A percentile compares a stretch with the other conserved stretches of the same genome.
Evolutionary conservation across 2,329 filamentous ascomycete genomes (phyloP).

Genomic region (Fusarium scirpi): DNA sequence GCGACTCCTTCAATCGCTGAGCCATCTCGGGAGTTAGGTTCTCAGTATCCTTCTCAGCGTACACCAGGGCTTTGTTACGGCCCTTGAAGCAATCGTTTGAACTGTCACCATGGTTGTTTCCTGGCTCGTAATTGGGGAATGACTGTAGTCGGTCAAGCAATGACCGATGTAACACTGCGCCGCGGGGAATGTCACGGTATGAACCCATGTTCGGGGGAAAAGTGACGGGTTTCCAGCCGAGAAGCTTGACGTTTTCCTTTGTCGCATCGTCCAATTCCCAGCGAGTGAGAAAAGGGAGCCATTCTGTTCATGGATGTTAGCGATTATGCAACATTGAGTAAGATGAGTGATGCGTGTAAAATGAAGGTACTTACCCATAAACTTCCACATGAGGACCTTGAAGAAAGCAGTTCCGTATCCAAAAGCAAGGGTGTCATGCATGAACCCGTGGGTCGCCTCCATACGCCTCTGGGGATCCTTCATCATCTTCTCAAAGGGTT

Average conservation of each 20-base stretch:
- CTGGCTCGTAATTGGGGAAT: constrained; percentile 45
- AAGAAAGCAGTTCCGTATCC: constrained; percentile 54
- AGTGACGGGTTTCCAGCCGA: constrained; percentile 44
- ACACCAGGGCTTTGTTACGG: constrained; percentile 26
- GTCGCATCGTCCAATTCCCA: constrained; percentile 52
- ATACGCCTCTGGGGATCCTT: constrained; percentile 44
- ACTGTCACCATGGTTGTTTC: constrained; percentile 51
- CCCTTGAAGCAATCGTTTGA: constrained; percentile 48
- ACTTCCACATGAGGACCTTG: constrained; percentile 57
- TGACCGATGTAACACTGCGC: constrained; percentile 56
- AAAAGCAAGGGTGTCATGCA: constrained; percentile 56
- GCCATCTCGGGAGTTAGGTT: not conserved
- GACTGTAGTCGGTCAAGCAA: constrained; percentile 52
- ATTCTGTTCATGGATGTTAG: constrained; percentile 48
- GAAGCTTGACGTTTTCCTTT: constrained; percentile 29
- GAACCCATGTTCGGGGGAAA: constrained; percentile 55
- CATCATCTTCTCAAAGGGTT: constrained; percentile 51
- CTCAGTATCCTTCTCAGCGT: constrained; percentile 4
- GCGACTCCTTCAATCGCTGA: constrained; percentile 7
- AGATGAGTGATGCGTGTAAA: not conserved
- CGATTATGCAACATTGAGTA: not conserved
- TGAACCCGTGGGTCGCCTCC: constrained; percentile 50
- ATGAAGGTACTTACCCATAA: constrained; percentile 53
- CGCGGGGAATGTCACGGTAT: constrained; percentile 54
- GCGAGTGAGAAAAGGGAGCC: constrained; percentile 55